These are phyloP conservation scores for Aspergillus hortae DNA, from an alignment of 2,329 filamentous ascomycete species.

Conservation along the genomic window DNA sequence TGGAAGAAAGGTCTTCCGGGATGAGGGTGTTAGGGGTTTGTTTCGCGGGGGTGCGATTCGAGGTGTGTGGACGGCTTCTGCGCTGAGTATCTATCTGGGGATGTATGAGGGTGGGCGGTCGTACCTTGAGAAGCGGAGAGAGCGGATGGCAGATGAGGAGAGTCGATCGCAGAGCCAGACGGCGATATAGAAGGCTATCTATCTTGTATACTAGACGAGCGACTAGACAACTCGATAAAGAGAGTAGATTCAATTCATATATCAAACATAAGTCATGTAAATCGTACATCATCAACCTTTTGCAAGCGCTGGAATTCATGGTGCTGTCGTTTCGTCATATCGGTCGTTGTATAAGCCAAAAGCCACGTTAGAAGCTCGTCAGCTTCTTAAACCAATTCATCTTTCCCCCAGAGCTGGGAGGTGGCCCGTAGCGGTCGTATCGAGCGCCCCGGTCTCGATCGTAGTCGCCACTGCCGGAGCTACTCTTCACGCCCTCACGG, in stretches of 20 bases:
- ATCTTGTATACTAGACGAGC: too few relatives aligned
- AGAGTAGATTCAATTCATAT: neutral
- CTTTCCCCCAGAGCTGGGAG: slow-evolving; percentile 28
- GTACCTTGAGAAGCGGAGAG: slow-evolving; percentile 46
- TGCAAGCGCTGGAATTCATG: neutral
- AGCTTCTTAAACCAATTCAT: slow-evolving; percentile 45
- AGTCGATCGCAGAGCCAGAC: neutral
- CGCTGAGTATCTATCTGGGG: slow-evolving; percentile 79
- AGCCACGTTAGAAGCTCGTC: slow-evolving; percentile 27
- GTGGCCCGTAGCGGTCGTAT: slow-evolving; percentile 26
- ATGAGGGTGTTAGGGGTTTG: slow-evolving; percentile 68
- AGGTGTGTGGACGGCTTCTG: slow-evolving; percentile 75
- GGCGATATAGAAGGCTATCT: neutral
- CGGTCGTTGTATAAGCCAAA: slow-evolving; percentile 7
- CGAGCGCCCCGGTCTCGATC: slow-evolving; percentile 34
- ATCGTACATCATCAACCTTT: slow-evolving; percentile 2
- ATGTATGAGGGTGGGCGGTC: slow-evolving; percentile 78
- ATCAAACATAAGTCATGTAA: neutral
- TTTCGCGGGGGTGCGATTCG: slow-evolving; percentile 71
- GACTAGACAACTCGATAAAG: neutral
- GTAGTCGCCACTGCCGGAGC: slow-evolving; percentile 39
- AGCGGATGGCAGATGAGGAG: slow-evolving; percentile 1
- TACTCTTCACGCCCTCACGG: slow-evolving; percentile 34
- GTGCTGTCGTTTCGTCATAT: slow-evolving; percentile 8
- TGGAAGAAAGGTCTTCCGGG: slow-evolving; percentile 60